These are phyloP conservation scores for Monilinia fructicola DNA, from an alignment of 2,329 filamentous ascomycete genomes.

Conservation along the genomic window DNA sequence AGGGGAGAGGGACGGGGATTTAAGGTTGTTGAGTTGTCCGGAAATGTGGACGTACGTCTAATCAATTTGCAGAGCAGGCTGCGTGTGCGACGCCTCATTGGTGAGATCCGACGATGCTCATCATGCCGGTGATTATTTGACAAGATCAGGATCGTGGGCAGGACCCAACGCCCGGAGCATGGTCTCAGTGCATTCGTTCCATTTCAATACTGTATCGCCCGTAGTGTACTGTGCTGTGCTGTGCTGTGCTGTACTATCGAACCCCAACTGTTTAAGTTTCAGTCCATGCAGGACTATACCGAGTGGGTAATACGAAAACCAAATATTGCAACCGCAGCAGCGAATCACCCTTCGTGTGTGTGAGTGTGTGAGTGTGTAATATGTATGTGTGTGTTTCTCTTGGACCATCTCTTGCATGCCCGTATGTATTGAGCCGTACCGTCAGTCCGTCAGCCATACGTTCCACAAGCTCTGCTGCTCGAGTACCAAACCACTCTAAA, in stretches of 20 bases:
- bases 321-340: background rate
- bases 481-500: conserved; percentile 1
- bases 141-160: background rate
- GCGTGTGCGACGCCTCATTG: background rate
- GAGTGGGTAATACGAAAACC: conserved; percentile 3
- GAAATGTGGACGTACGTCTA: conserved; percentile 12
- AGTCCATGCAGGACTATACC: background rate
- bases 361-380: too few species aligned
- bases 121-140: background rate
- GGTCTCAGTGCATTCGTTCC: background rate
- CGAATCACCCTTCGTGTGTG: too few species aligned
- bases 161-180: background rate
- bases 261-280: conserved; percentile 20
- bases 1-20: background rate
- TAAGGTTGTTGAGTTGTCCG: conserved; percentile 3
- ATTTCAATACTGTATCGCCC: too few species aligned
- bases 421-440: conserved; percentile 14
- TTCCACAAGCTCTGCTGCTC: conserved; percentile 12
- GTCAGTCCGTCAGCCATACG: conserved; percentile 22
- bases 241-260: background rate
- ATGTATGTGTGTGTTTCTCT: conserved; percentile 8
- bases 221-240: too few species aligned
- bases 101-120: background rate
- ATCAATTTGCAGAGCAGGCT: background rate
- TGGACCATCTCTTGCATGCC: conserved; percentile 2